Percentiles rank a stretch among this genome's conserved stretches.
These are phyloP conservation scores for Puccinia horiana DNA, from an alignment of 1,284 basidiomycete species.

Conservation along the genomic window DNA sequence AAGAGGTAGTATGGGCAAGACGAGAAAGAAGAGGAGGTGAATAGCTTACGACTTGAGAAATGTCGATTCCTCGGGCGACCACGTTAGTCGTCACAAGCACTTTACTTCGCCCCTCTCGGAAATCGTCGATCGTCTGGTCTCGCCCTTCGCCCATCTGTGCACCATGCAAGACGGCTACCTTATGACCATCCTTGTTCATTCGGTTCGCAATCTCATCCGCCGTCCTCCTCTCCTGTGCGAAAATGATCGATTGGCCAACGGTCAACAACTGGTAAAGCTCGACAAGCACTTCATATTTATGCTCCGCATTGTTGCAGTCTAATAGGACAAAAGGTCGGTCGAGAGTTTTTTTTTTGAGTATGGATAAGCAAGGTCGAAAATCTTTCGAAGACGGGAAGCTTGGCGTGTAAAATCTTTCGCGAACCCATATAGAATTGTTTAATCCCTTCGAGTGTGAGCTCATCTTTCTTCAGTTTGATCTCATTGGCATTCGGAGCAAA, in stretches of 20 bases:
- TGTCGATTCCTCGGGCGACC: slow-evolving; percentile 96
- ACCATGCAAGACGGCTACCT: slow-evolving; percentile 93
- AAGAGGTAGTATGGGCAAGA: neutral
- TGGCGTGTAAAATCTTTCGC: slow-evolving; percentile 59
- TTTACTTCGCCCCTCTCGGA: slow-evolving; percentile 93
- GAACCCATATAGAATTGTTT: slow-evolving; percentile 91
- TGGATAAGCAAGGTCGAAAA: neutral
- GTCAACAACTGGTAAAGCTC: slow-evolving; percentile 58
- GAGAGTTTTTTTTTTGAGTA: neutral
- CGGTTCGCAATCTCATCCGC: slow-evolving; percentile 88
- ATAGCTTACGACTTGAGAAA: slow-evolving; percentile 90
- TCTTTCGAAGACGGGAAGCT: too few species aligned
- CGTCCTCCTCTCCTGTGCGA: slow-evolving; percentile 33
- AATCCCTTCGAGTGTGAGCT: slow-evolving; percentile 90
- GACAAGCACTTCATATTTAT: slow-evolving; percentile 95
- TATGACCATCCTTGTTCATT: slow-evolving; percentile 91
- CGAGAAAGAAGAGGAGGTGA: neutral
- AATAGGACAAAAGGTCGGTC: too few species aligned
- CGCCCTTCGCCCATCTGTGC: slow-evolving; percentile 85
- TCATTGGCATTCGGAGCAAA: slow-evolving; percentile 95
- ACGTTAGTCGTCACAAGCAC: slow-evolving; percentile 99
- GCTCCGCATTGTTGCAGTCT: slow-evolving; percentile 68
- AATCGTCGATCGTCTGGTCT: slow-evolving; percentile 88
- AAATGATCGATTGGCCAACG: slow-evolving; percentile 53
- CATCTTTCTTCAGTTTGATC: slow-evolving; percentile 91